Conservation (phyloP, 352 stramenopile species). For the Phytophthora boehmeriae region DNA sequence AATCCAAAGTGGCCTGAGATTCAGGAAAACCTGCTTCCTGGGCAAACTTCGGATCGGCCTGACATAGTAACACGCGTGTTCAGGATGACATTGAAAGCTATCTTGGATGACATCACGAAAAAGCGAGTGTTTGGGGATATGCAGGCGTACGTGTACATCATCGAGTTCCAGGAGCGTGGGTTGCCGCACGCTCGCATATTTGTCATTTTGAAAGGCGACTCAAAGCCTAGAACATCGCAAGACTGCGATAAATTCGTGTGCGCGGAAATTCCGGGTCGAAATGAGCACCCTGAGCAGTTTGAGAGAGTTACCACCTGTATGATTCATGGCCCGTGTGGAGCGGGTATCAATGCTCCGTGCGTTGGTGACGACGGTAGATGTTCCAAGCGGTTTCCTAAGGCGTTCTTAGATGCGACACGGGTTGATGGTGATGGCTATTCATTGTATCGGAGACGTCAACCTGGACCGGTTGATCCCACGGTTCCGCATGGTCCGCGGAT, state of each 20-base stretch:
- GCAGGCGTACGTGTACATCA: conserved; percentile 32
- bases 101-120: conserved; percentile 34
- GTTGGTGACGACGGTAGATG: conserved; percentile 27
- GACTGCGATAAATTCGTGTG: conserved; percentile 25
- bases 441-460: conserved; percentile 2
- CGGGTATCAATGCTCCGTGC: conserved; percentile 7
- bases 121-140: conserved; percentile 17
- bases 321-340: conserved; percentile 24
- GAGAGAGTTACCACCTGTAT: conserved; percentile 13
- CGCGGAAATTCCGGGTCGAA: conserved; percentile 20
- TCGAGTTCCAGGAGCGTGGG: conserved; percentile 59
- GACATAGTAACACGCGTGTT: conserved; percentile 24
- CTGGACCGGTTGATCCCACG: not conserved
- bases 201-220: conserved; percentile 40
- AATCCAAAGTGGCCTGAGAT: conserved; percentile 56
- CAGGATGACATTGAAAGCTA: conserved; percentile 21
- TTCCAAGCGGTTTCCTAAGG: conserved; percentile 32
- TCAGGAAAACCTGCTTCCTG: conserved; percentile 1
- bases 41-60: conserved; percentile 21
- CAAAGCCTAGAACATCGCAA: conserved; percentile 14
- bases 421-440: conserved; percentile 16
- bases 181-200: conserved; percentile 53
- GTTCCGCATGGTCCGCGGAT: not conserved
- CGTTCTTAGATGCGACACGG: conserved; percentile 7
- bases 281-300: too few relatives aligned